Conservation (phyloP, 1,139 yeast genomes). For the Scheffersomyces cryptocercus region DNA sequence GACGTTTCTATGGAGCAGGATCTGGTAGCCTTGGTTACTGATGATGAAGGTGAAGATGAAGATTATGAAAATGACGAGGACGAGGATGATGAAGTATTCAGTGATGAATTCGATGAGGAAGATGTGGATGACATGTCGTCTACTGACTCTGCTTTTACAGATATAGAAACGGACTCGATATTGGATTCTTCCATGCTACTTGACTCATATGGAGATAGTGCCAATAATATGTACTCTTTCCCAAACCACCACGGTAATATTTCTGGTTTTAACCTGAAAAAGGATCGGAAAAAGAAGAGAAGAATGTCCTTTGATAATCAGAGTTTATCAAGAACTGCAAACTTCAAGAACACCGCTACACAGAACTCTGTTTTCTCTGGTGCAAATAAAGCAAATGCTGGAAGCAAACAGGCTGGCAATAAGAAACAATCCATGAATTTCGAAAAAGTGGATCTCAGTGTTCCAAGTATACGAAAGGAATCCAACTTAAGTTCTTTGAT, state of each 20-base stretch:
- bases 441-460: conserved; percentile 22
- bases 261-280: conserved; percentile 13
- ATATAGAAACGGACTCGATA: conserved; percentile 43
- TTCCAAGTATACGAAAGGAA: conserved; percentile 4
- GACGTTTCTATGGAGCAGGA: not conserved
- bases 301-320: conserved; percentile 20
- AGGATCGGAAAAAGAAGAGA: conserved; percentile 19
- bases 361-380: conserved; percentile 7
- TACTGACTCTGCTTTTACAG: conserved; percentile 47
- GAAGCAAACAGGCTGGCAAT: conserved; percentile 1
- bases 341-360: conserved; percentile 5
- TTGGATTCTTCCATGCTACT: conserved; percentile 33
- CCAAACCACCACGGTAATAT: conserved; percentile 13
- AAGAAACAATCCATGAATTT: conserved; percentile 18
- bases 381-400: not conserved
- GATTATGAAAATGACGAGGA: conserved; percentile 10
- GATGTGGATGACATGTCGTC: conserved; percentile 29
- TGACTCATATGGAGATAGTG: conserved; percentile 23
- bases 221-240: conserved; percentile 17
- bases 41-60: conserved; percentile 5
- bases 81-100: conserved; percentile 1
- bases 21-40: conserved; percentile 1
- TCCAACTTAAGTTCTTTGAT: conserved; percentile 46
- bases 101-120: conserved; percentile 10
- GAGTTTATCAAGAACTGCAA: conserved; percentile 14